A percentile compares a stretch with the other conserved stretches of the same genome.
Evolutionary conservation across 202 grass and related monocot genomes (phyloP).

Genomic region (Dendrocalamus latiflorus): DNA sequence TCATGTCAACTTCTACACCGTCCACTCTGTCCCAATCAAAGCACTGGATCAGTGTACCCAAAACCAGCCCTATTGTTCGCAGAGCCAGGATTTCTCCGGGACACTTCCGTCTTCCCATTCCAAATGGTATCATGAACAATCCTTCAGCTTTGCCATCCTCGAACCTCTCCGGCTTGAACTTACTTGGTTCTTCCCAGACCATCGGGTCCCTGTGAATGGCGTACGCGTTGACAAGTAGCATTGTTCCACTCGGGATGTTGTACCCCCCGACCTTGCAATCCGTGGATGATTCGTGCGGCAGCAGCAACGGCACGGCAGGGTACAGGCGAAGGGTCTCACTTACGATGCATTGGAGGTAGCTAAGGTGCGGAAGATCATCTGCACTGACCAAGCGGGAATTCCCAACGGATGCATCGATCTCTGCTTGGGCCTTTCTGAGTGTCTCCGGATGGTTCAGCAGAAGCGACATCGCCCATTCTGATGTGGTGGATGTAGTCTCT

Average conservation of each 20-base stretch:
- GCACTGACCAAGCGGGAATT: conserved; percentile 11
- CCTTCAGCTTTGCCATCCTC: conserved; percentile 21
- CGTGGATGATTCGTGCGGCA: conserved; percentile 46
- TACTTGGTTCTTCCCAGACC: not conserved
- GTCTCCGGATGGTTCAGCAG: conserved; percentile 33
- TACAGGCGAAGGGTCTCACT: too few relatives aligned
- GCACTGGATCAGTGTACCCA: conserved; percentile 51
- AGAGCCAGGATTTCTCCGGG: conserved; percentile 44
- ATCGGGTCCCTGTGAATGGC: conserved; percentile 47
- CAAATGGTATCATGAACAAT: conserved; percentile 48
- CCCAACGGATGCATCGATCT: conserved; percentile 23
- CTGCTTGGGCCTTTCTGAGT: conserved; percentile 27
- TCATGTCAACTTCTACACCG: conserved; percentile 25
- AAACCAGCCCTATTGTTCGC: conserved; percentile 4
- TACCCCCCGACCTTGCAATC: conserved; percentile 47
- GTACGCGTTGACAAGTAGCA: conserved; percentile 47
- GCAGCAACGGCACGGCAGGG: conserved; percentile 26
- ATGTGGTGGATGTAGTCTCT: conserved; percentile 29
- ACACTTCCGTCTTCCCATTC: conserved; percentile 56
- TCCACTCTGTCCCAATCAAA: conserved; percentile 44
- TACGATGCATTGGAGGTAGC: conserved; percentile 38
- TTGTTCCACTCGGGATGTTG: conserved; percentile 33
- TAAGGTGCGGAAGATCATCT: conserved; percentile 17
- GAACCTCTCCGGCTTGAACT: conserved; percentile 50
- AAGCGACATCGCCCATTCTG: conserved; percentile 50